A percentile compares a stretch with the other conserved stretches of the same genome.
These are phyloP conservation scores for Perilla frutescens DNA, from an alignment of 257 asterid species.

Conservation along the genomic window DNA sequence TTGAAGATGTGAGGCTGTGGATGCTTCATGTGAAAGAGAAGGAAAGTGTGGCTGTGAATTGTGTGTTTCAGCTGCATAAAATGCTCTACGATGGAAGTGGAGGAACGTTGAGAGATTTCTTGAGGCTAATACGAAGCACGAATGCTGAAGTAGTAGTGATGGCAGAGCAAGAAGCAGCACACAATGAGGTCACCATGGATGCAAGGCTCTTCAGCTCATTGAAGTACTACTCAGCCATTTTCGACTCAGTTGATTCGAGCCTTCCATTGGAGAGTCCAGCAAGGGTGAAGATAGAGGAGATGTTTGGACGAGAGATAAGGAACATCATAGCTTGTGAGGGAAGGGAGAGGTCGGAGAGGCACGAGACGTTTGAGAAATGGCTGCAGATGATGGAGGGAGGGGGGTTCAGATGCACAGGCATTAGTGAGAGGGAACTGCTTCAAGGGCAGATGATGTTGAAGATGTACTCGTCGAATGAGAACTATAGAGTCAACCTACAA, in stretches of 20 bases:
- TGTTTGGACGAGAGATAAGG: slow-evolving; percentile 74
- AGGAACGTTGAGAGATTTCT: slow-evolving; percentile 57
- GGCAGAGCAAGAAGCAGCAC: slow-evolving; percentile 90
- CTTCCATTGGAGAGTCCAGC: slow-evolving; percentile 59
- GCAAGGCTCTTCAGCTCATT: slow-evolving; percentile 62
- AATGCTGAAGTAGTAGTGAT: slow-evolving; percentile 62
- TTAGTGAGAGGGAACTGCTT: slow-evolving; percentile 63
- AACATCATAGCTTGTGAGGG: slow-evolving; percentile 84
- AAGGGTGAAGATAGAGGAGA: slow-evolving; percentile 77
- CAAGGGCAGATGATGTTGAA: slow-evolving; percentile 83
- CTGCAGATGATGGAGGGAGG: slow-evolving; percentile 67
- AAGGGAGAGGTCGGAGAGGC: slow-evolving; percentile 78
- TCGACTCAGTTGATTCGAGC: slow-evolving; percentile 69
- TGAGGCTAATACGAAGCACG: slow-evolving; percentile 81
- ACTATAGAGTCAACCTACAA: slow-evolving; percentile 41
- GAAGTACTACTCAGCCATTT: slow-evolving; percentile 76
- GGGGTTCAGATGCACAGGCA: slow-evolving; percentile 57
- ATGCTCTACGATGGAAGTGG: slow-evolving; percentile 71
- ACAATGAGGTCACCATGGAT: slow-evolving; percentile 60
- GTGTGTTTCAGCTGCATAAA: slow-evolving; percentile 81
- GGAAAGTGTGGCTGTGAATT: slow-evolving; percentile 80
- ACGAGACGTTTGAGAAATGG: slow-evolving; percentile 67
- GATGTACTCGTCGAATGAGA: slow-evolving; percentile 58
- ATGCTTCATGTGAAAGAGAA: slow-evolving; percentile 97
- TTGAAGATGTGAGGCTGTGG: slow-evolving; percentile 97